Base-by-base conservation (phyloP, 1,139 yeast species). In the Lodderomyces parapsilosis region DNA sequence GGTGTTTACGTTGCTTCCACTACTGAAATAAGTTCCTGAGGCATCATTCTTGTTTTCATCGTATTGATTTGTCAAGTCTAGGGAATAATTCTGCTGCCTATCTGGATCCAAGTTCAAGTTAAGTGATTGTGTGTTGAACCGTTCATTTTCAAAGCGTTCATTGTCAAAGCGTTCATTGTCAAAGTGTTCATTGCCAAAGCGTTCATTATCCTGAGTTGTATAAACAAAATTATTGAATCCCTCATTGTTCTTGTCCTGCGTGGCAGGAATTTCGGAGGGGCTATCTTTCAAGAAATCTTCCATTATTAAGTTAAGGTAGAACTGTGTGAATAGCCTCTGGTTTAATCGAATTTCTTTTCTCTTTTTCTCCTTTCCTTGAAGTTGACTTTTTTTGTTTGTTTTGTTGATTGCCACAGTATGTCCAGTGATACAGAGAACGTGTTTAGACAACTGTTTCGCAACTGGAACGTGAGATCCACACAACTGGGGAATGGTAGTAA, bases 401-500 rank as follows among this genome's bases (percentile, higher is more conserved):
- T n/a, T n/a, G n/a, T n/a, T n/a, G n/a, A n/a, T 30, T 15, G 11
- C 11, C 14, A 30, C 19, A 34, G 25, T 13, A 46, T 45, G 48
- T 44, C 50, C 4, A 32, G 72, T n/a, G 74, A 68, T 40, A 60
- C 75, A 40, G 78, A 73, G 49, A 66, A 60, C 49, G 63, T 65
- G 41, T 73, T 73, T 51, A 60, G 75, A 46, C 69, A 68, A 46
- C 76, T 66, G 63, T 64, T 72, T 44, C 62, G 62, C 40, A 69
- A 58, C 56, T 73, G 78, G 78, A 64, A 64, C 43, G 57, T 55
- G 36, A 45, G 68, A 20, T 50, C 56, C 37, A 27, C 56, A 9
- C 30, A 20, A 4, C 18, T 19, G 9, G 38, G 31, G 3, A 38
- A 27, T 13, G 30, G 20, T 19, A 27, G 24, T 13, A 27, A 14